phyloP scores from a whole-genome alignment of 2,329 filamentous ascomycete species.

The Cladosporium colombiae region DNA sequence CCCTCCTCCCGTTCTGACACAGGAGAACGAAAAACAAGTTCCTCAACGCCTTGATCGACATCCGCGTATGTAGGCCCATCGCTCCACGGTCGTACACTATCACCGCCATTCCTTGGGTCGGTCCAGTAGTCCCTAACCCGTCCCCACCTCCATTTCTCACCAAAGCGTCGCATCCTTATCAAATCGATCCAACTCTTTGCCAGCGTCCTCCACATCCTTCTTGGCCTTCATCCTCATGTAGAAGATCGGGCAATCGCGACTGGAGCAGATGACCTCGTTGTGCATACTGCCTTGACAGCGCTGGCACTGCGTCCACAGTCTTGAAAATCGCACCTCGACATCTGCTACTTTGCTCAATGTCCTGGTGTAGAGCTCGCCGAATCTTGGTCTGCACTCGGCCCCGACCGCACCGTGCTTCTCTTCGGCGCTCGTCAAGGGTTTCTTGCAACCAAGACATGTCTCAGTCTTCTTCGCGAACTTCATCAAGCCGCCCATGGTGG shows the following conservation, averaged over 20 bases:
- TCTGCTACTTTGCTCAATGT: constrained; percentile 86
- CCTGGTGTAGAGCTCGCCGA: constrained; percentile 92
- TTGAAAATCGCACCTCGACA: constrained; percentile 86
- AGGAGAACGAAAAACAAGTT: constrained; percentile 13
- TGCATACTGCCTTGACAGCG: constrained; percentile 97
- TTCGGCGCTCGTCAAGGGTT: constrained; percentile 77
- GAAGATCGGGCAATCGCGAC: constrained; percentile 96
- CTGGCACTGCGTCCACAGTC: constrained; percentile 98
- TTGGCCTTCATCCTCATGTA: constrained; percentile 99
- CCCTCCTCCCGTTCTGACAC: constrained; percentile 12
- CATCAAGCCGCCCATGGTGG: constrained; percentile 91
- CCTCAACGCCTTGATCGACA: constrained; percentile 11
- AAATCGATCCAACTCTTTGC: constrained; percentile 86
- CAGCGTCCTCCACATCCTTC: constrained; percentile 95
- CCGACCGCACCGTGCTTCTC: constrained; percentile 87
- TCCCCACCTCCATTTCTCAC: constrained; percentile 38
- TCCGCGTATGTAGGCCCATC: constrained; percentile 5
- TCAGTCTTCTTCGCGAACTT: constrained; percentile 97
- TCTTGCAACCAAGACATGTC: constrained; percentile 99
- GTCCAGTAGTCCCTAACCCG: not conserved
- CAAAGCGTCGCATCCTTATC: constrained; percentile 79
- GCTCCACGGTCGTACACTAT: constrained; percentile 8
- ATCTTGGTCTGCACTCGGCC: constrained; percentile 76
- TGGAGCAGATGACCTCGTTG: constrained; percentile 96
- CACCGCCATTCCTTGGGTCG: constrained; percentile 8